phyloP scores from a whole-genome alignment of 2,329 filamentous ascomycete species.

The Pyrenophora graminea region DNA sequence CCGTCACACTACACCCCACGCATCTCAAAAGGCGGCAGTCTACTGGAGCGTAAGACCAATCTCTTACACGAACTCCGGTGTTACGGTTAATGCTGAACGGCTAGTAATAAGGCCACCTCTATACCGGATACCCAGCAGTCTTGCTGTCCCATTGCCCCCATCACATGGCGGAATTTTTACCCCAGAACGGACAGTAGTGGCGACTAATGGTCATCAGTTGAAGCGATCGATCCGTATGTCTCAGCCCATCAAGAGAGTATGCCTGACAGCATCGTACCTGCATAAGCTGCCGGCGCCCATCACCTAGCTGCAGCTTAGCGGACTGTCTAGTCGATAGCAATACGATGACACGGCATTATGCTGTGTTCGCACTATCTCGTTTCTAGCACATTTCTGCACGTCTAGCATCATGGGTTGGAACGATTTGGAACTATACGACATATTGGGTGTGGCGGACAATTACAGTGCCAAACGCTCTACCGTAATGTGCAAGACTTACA shows the following conservation, averaged over 20 bases:
- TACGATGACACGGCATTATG: background rate
- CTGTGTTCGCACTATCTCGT: background rate
- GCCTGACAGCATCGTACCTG: conserved; percentile 6
- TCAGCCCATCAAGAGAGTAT: background rate
- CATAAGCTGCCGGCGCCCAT: conserved; percentile 1
- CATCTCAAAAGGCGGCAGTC: background rate
- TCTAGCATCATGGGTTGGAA: background rate
- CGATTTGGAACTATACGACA: conserved; percentile 1
- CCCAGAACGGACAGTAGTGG: background rate
- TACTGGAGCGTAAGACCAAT: background rate
- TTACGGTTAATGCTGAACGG: background rate
- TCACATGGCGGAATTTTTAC: background rate
- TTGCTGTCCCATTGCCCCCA: background rate
- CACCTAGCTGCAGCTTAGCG: background rate
- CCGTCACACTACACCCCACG: background rate
- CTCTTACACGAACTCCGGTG: background rate
- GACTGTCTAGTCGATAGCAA: background rate
- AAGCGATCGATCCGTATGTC: background rate
- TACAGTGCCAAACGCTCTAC: background rate
- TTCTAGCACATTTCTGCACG: background rate
- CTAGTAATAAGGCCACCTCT: background rate
- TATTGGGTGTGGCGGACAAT: background rate
- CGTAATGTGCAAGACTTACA: background rate
- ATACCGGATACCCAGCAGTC: background rate
- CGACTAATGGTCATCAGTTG: background rate